Conservation (phyloP, 495 filamentous ascomycete species). For the Clohesyomyces aquaticus region DNA sequence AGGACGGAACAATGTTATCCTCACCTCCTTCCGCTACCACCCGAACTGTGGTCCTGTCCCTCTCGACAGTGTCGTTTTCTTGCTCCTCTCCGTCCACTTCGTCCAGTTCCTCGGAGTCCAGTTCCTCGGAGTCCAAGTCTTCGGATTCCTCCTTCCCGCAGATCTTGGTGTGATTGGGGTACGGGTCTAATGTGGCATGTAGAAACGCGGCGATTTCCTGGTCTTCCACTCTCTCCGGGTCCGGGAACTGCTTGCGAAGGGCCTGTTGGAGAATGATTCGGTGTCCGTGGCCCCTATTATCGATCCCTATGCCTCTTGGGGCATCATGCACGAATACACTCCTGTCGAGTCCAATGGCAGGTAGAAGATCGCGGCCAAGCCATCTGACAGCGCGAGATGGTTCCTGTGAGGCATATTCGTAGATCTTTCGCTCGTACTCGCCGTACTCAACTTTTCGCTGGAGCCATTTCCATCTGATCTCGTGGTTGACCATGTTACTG, state of each 20-base stretch:
- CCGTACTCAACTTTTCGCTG: neutral
- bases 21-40: neutral
- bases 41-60: no score
- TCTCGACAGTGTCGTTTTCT: no score
- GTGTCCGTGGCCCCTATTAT: neutral
- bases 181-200: no score
- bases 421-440: neutral
- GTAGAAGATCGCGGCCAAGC: conserved; percentile 1
- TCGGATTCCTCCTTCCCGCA: no score
- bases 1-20: neutral
- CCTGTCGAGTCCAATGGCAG: conserved; percentile 8
- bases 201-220: neutral
- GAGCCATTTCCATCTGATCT: neutral
- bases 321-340: neutral
- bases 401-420: neutral
- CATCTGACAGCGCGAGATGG: neutral
- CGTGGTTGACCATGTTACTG: neutral
- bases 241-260: neutral
- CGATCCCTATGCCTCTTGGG: neutral
- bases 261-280: neutral
- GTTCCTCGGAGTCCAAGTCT: no score
- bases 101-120: no score
- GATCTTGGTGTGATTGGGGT: no score
- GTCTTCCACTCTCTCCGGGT: neutral
- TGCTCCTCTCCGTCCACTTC: no score